A percentile compares a stretch with the other conserved stretches of the same genome.
These are phyloP conservation scores for Dactylorhiza incarnata DNA, from an alignment of 106 monocot species.

Conservation along the genomic window DNA sequence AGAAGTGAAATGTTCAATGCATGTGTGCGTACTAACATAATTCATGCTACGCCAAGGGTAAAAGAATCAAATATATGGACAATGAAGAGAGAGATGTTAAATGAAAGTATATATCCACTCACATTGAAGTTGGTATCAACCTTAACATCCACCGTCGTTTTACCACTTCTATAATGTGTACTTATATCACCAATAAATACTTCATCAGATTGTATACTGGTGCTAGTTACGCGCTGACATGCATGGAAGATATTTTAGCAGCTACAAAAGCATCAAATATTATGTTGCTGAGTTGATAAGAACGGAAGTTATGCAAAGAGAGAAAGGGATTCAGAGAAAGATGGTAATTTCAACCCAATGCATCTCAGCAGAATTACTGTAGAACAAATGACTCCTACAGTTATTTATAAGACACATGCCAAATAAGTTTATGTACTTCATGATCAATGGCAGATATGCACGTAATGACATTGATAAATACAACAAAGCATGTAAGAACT, in stretches of 20 bases:
- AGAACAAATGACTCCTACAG: neutral
- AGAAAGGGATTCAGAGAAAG: neutral
- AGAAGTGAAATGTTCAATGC: neutral
- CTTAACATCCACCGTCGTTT: constrained; percentile 59
- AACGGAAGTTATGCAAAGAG: neutral
- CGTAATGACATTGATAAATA: neutral
- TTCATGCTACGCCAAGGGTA: neutral
- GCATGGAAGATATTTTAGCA: constrained; percentile 3
- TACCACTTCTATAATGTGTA: constrained; percentile 55
- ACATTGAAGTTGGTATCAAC: constrained; percentile 66
- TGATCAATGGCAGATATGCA: neutral
- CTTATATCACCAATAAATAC: constrained; percentile 60
- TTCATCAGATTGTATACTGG: constrained; percentile 43
- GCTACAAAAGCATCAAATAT: neutral
- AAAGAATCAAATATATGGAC: neutral
- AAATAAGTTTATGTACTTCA: neutral
- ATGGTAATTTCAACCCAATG: neutral
- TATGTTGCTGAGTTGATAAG: neutral
- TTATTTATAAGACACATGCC: neutral
- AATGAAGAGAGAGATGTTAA: neutral
- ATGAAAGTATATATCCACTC: constrained; percentile 8
- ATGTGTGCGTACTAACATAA: neutral
- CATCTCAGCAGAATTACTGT: neutral
- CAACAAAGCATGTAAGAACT: neutral
- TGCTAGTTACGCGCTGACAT: constrained; percentile 54